phyloP scores from a whole-genome alignment of 257 asterid species.

The Catharanthus roseus region DNA sequence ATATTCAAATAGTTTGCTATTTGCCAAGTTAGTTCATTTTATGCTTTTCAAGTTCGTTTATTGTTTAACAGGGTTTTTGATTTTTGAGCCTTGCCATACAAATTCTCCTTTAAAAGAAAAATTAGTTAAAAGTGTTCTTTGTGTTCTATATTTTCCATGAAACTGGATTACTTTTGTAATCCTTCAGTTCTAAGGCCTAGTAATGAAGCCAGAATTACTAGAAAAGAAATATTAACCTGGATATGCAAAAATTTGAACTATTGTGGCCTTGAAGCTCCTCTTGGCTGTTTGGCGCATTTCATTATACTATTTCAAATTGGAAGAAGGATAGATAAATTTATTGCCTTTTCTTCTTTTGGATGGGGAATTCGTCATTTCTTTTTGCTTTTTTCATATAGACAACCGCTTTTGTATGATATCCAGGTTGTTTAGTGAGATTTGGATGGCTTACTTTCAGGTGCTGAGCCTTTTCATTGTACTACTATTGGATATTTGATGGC shows the following conservation, averaged over 20 bases:
- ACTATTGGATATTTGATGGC: constrained; percentile 59
- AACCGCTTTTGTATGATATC: not conserved
- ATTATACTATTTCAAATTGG: not conserved
- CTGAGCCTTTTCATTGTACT: constrained; percentile 4
- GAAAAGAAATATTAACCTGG: not conserved
- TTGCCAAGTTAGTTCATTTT: not conserved
- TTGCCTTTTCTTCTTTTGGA: not conserved
- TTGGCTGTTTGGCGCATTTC: no score
- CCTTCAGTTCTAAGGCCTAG: not conserved
- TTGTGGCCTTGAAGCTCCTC: not conserved
- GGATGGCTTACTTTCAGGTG: constrained; percentile 3
- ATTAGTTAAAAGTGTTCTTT: no score
- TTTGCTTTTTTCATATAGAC: not conserved
- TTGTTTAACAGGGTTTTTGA: not conserved
- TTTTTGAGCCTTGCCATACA: not conserved
- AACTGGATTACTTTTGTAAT: not conserved
- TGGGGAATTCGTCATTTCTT: not conserved
- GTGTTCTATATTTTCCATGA: not conserved
- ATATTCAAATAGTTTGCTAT: not conserved
- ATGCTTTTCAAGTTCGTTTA: not conserved
- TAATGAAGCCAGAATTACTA: not conserved
- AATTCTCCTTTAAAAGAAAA: not conserved
- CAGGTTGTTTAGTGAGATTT: not conserved
- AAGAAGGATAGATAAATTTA: not conserved
- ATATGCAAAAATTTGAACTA: not conserved